Base-by-base conservation (phyloP, 2,329 filamentous ascomycete species). In the Tolypocladium endophyticum region DNA sequence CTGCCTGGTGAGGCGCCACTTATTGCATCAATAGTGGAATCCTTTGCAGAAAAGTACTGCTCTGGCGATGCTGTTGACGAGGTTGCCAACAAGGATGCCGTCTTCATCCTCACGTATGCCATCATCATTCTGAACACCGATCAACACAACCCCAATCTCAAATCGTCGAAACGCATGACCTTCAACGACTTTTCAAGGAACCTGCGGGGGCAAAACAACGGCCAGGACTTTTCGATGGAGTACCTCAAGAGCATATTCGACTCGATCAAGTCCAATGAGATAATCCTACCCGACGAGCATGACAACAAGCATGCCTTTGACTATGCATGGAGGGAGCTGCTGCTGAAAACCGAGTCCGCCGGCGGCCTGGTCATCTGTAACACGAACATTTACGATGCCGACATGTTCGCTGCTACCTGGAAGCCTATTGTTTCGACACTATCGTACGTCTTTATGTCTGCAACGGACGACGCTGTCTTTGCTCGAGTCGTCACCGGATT, bases 81-180 rank as follows among this genome's bases (percentile, higher is more conserved):
- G 28, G 86, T 97, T 63, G 88, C 87, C 8, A 87, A 96, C 68
- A 88, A 90, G 66, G 94, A 99, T 71, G 86, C 92, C 9, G 87
- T 94, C 28, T 99, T 90, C 68, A 86, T 99, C 55, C 79, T 99
- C 57, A 93, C 90, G 0, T 99, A 99, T 71, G 94, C 92, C 43
- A 95, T 97, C 68, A 96, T 99, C 72, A 92, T 99, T 85, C 79
- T 99, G 60, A 99, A 99, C 70, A 97, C 93, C 1, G 94, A 99
- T 70, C 89, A 95, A 68, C 94, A 97, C 73, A 99, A 96, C 69
- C 92, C 92, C 0, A 97, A 97, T 66, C 74, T 97, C 63, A 92
- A 85, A 66, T 74, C 81, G 1, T 79, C 86, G 66, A 89, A 88
- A 69, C 89, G 93, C 47, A 99, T 99, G 94, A 86, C 86, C 1